phyloP scores from a whole-genome alignment of 1,284 basidiomycete species.

The Rhizoctonia solani region DNA sequence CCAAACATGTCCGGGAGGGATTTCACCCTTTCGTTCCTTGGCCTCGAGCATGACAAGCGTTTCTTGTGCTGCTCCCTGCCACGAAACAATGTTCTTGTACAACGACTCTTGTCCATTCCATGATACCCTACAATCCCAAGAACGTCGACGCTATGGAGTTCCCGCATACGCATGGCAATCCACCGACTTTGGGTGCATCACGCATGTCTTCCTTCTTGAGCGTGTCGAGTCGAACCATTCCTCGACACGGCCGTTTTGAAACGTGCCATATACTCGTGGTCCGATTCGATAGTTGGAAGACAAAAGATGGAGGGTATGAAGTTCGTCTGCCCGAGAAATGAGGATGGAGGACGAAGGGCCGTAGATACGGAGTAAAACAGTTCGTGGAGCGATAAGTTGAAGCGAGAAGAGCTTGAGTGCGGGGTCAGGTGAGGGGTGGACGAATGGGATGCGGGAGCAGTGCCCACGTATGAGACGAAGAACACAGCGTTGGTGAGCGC shows the following conservation, averaged over 20 bases:
- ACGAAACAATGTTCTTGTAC: slow-evolving; percentile 63
- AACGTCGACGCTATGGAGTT: slow-evolving; percentile 88
- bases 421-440: slow-evolving; percentile 50
- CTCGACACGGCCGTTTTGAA: slow-evolving; percentile 90
- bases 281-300: slow-evolving; percentile 86
- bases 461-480: slow-evolving; percentile 68
- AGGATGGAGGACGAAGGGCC: slow-evolving; percentile 82
- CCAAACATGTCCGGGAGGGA: slow-evolving; percentile 38
- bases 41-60: slow-evolving; percentile 47
- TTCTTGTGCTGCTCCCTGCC: slow-evolving; percentile 65
- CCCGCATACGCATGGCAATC: slow-evolving; percentile 90
- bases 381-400: slow-evolving; percentile 53
- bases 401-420: slow-evolving; percentile 5
- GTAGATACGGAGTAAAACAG: slow-evolving; percentile 85
- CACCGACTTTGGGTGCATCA: slow-evolving; percentile 71
- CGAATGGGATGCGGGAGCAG: slow-evolving; percentile 42
- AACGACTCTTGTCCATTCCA: slow-evolving; percentile 57
- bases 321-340: slow-evolving; percentile 82
- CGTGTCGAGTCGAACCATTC: slow-evolving; percentile 88
- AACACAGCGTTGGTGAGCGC: slow-evolving; percentile 93
- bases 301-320: slow-evolving; percentile 84
- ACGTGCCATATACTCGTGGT: slow-evolving; percentile 90
- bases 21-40: slow-evolving; percentile 6
- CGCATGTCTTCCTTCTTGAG: slow-evolving; percentile 77
- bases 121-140: slow-evolving; percentile 59